These are phyloP conservation scores for Colletotrichum musicola DNA, from an alignment of 2,329 filamentous ascomycete genomes.

Conservation along the genomic window DNA sequence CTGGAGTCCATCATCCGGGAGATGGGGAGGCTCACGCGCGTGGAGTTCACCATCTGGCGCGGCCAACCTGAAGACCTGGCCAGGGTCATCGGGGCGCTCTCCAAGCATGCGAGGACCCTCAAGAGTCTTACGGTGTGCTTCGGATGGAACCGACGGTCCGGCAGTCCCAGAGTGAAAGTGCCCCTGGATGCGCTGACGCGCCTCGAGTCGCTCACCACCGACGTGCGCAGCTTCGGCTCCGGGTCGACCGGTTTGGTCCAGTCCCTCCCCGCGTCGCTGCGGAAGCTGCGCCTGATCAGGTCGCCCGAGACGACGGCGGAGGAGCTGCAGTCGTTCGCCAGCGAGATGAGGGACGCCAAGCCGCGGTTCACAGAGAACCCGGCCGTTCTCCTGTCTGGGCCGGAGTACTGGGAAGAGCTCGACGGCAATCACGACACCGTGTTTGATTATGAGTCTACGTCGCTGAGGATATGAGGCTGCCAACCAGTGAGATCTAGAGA, in stretches of 20 bases:
- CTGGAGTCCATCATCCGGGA: conserved; percentile 2
- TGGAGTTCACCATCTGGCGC: conserved; percentile 8
- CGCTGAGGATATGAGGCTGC: neutral
- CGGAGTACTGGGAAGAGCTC: conserved; percentile 18
- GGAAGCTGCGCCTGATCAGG: conserved; percentile 9
- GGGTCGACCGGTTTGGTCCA: conserved; percentile 2
- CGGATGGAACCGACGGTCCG: neutral
- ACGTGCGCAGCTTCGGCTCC: conserved; percentile 14
- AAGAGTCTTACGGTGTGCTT: conserved; percentile 19
- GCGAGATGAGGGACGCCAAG: conserved; percentile 1
- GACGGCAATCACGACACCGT: conserved; percentile 14
- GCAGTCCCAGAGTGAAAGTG: conserved; percentile 1
- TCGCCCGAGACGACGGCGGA: conserved; percentile 8
- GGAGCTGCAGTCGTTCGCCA: neutral
- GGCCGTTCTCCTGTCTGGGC: neutral
- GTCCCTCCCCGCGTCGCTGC: conserved; percentile 5
- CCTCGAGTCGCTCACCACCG: conserved; percentile 24
- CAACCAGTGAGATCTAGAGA: neutral
- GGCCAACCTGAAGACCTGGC: neutral
- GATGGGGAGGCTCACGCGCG: neutral
- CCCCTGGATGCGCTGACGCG: conserved; percentile 10
- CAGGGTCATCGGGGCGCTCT: neutral
- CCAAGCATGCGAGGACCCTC: conserved; percentile 17
- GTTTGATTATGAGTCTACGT: neutral
- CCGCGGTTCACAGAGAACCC: neutral